phyloP scores from a whole-genome alignment of 805 yeast genomes.

The Jamesozyma piceae region DNA sequence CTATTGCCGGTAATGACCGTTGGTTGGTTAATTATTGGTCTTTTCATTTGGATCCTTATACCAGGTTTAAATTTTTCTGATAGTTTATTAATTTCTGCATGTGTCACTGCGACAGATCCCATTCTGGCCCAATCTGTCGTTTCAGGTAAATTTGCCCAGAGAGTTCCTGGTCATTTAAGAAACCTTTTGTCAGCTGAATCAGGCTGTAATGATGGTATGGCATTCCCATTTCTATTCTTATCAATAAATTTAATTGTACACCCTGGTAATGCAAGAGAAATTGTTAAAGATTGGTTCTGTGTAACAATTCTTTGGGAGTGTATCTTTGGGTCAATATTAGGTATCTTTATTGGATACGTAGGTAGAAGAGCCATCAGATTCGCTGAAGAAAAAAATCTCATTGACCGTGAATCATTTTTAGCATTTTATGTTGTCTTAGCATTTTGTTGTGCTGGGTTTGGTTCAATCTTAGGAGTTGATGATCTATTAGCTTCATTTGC shows the following conservation, averaged over 20 bases:
- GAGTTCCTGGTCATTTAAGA: slow-evolving; percentile 89
- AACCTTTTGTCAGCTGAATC: slow-evolving; percentile 71
- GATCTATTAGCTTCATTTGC: slow-evolving; percentile 83
- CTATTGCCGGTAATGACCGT: slow-evolving; percentile 81
- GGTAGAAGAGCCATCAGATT: slow-evolving; percentile 64
- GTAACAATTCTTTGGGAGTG: slow-evolving; percentile 76
- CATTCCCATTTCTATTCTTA: slow-evolving; percentile 77
- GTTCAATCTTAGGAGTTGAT: slow-evolving; percentile 80
- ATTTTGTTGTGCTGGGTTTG: slow-evolving; percentile 79
- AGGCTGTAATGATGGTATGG: slow-evolving; percentile 95
- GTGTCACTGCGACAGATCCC: slow-evolving; percentile 93
- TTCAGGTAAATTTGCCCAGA: slow-evolving; percentile 77
- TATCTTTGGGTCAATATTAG: slow-evolving; percentile 66
- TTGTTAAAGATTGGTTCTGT: slow-evolving; percentile 72
- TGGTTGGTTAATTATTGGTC: slow-evolving; percentile 81
- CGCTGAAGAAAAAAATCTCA: slow-evolving; percentile 59
- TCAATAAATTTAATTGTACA: slow-evolving; percentile 61
- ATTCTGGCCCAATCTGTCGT: slow-evolving; percentile 92
- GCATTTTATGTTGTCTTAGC: slow-evolving; percentile 78
- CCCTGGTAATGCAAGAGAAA: slow-evolving; percentile 53
- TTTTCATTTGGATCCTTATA: slow-evolving; percentile 68
- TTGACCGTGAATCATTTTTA: slow-evolving; percentile 82
- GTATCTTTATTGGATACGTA: slow-evolving; percentile 59
- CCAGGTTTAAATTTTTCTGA: slow-evolving; percentile 65
- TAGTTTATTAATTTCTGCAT: slow-evolving; percentile 68